These are phyloP conservation scores for Mangifera indica DNA, from an alignment of 345 rosid genomes.

Conservation along the genomic window DNA sequence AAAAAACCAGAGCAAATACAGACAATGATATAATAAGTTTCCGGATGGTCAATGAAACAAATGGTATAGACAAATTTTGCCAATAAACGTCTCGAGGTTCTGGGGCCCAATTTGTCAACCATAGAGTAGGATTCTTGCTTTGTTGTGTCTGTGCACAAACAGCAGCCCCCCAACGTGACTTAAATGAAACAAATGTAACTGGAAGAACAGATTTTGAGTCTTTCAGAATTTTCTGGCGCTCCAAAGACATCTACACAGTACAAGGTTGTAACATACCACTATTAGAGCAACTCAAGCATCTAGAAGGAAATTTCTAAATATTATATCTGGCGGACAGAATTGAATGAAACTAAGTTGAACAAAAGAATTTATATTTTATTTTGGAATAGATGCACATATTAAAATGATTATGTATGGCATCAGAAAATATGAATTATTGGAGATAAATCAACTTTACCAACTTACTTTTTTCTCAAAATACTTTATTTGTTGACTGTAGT, in stretches of 20 bases:
- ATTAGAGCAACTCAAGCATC: constrained; percentile 3
- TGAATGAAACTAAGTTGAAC: not conserved
- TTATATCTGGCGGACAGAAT: not conserved
- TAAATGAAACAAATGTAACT: constrained; percentile 93
- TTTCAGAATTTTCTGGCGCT: constrained; percentile 66
- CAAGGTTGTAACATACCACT: constrained; percentile 7
- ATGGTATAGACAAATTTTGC: constrained; percentile 85
- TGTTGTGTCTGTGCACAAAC: constrained; percentile 97
- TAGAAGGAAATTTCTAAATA: constrained; percentile 6
- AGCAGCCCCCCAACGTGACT: constrained; percentile 95
- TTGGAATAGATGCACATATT: not conserved
- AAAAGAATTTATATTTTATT: not conserved
- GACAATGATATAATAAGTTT: constrained; percentile 64
- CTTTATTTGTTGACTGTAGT: constrained; percentile 62
- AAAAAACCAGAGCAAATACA: constrained; percentile 84
- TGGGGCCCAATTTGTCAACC: constrained; percentile 96
- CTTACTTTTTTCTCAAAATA: constrained; percentile 65
- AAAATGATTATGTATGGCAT: not conserved
- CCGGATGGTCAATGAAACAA: constrained; percentile 64
- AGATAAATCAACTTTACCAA: constrained; percentile 3
- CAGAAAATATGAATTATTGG: not conserved
- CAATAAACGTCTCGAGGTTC: constrained; percentile 96
- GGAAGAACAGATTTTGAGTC: constrained; percentile 81
- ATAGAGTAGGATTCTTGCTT: constrained; percentile 74
- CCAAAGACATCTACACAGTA: constrained; percentile 59